Evolutionary conservation across 768 basidiomycete genomes (phyloP), one percentile per base, ranked within the genome.

Genomic region (Pleurotus tuoliensis): DNA sequence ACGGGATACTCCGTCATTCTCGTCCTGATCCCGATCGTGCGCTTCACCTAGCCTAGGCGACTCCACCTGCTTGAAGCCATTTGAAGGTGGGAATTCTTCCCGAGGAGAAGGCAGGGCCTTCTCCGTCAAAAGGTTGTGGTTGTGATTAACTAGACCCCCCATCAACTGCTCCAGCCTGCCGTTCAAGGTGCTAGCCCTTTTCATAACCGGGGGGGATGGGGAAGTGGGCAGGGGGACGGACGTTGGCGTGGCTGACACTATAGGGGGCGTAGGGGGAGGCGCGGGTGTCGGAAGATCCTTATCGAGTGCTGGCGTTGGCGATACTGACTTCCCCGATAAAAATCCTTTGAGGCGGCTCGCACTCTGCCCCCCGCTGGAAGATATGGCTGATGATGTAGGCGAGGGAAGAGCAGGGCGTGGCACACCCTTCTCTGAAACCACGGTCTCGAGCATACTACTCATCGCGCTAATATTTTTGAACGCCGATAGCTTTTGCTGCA

Each of bases 361-460:
- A 50, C 62, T 75, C 16, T 64, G 58, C 43, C 58, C 58, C 18
- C 67, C 46, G n/a, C 58, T 62, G 34, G 52, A 59, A 24, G 75
- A 57, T 4, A 74, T 72, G 49, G 69, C 73, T 12, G 68, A 59
- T 22, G 70, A 61, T 5, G 65, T 60, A 47, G 67, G 61, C 30
- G 65, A 57, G 22, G 66, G 48, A 27, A 58, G 53, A 25, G 63
- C 49, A 18, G 63, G 50, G 54, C 74, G 73, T 47, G 80, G 78
- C 49, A 87, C 66, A n/a, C 75, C 62, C 68, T 94, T 93, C 73
- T 96, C 94, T 46, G 83, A 76, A 56, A 96, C 85, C 53, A 97
- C 84, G 8, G 85, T 91, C 71, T 92, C 90, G 18, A 97, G 81
- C 84, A 93, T 91, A 15, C 77, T 80, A 11, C 86, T 86, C 0